phyloP scores from a whole-genome alignment of 2,329 filamentous ascomycete genomes.

The Tolypocladium tundrense region DNA sequence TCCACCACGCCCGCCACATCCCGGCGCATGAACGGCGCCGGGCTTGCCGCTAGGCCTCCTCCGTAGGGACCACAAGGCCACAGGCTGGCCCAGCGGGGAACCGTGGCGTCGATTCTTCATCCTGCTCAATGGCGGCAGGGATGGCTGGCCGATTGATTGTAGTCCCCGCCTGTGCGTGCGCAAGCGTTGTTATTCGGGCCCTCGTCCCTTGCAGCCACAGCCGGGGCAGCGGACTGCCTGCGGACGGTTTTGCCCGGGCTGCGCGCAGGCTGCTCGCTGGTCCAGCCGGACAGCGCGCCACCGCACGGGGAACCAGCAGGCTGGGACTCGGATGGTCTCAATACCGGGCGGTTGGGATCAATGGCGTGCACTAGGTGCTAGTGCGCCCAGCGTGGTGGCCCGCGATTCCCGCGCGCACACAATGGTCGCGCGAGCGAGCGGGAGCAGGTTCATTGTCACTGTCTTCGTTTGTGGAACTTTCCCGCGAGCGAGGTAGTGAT shows the following conservation, averaged over 20 bases:
- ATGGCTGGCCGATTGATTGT: neutral
- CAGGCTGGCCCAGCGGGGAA: neutral
- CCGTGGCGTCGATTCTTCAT: neutral
- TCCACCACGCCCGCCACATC: neutral
- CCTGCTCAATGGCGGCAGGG: neutral
- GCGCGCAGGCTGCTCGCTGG: too few relatives aligned
- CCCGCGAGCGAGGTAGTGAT: neutral
- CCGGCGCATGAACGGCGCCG: neutral
- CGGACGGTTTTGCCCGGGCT: too few relatives aligned
- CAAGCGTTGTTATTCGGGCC: too few relatives aligned
- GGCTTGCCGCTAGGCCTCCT: neutral
- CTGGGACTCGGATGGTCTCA: neutral
- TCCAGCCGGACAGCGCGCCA: neutral
- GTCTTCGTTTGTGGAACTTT: neutral
- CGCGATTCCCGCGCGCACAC: neutral
- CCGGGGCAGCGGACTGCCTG: too few relatives aligned
- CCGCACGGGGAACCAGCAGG: neutral
- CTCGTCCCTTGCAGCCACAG: too few relatives aligned
- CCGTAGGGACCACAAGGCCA: neutral
- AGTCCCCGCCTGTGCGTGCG: too few relatives aligned
- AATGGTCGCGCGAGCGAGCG: neutral
- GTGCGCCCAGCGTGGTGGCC: neutral
- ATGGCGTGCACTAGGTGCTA: neutral
- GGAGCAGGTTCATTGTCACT: neutral
- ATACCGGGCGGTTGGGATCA: neutral